These are phyloP conservation scores for Capsicum baccatum DNA, from an alignment of 257 asterid species.

Conservation along the genomic window DNA sequence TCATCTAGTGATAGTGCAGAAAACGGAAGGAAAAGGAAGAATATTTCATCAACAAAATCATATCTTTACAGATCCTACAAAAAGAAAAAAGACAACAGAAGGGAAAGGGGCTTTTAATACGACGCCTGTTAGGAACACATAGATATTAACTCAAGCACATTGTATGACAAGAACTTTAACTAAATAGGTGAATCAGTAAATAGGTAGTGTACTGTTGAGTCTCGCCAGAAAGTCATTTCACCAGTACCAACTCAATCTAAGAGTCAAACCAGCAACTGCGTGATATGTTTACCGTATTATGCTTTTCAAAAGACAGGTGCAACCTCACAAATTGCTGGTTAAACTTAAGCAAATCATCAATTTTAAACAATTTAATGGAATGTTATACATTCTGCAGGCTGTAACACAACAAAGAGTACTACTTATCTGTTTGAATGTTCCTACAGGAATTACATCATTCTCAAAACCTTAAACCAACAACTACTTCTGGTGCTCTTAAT, in stretches of 20 bases:
- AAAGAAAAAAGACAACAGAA: background rate
- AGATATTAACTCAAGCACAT: background rate
- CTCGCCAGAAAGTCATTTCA: background rate
- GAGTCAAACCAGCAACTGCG: background rate
- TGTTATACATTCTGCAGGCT: background rate
- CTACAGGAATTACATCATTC: constrained; percentile 5
- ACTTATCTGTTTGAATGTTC: background rate
- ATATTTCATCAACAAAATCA: constrained; percentile 3
- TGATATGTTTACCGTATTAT: background rate
- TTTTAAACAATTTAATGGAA: background rate
- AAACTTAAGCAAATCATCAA: background rate
- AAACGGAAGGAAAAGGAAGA: constrained; percentile 6
- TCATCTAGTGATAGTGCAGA: background rate
- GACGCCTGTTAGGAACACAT: background rate
- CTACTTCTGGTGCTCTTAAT: background rate
- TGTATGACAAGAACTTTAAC: background rate
- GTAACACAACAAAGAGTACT: background rate
- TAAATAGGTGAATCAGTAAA: background rate
- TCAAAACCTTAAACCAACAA: background rate
- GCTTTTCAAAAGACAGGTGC: background rate
- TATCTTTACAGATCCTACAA: background rate
- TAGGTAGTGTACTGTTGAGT: background rate
- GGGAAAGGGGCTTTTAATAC: background rate
- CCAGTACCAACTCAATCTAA: background rate
- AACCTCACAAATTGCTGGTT: background rate